Conservation (phyloP, 176 grass and related monocot species). For the Dendrocalamus sinicus region DNA sequence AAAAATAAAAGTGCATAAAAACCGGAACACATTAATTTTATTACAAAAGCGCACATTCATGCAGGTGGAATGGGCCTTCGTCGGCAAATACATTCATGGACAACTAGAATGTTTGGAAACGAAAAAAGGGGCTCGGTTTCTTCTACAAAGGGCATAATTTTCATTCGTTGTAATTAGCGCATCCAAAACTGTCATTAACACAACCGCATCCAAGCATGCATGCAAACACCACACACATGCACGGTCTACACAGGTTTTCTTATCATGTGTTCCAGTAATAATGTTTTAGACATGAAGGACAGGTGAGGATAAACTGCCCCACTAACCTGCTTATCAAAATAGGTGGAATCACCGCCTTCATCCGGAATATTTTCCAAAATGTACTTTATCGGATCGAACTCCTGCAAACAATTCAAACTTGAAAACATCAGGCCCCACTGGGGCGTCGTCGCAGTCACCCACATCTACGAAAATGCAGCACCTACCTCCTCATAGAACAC, state of each 20-base stretch:
- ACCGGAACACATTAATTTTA: not conserved
- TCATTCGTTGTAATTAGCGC: not conserved
- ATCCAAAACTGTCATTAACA: constrained; percentile 33
- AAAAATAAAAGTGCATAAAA: constrained; percentile 39
- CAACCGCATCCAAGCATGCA: not conserved
- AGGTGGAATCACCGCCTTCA: constrained; percentile 67
- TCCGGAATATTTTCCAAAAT: constrained; percentile 76
- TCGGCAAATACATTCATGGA: constrained; percentile 12
- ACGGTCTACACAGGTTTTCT: not conserved
- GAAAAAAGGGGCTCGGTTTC: not conserved
- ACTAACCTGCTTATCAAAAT: constrained; percentile 96
- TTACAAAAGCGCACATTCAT: constrained; percentile 25
- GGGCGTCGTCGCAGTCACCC: not conserved
- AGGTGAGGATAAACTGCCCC: not conserved
- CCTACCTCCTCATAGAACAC: constrained; percentile 89
- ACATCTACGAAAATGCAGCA: constrained; percentile 27
- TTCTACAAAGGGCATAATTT: not conserved
- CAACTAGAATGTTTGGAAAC: constrained; percentile 38
- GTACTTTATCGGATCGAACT: constrained; percentile 92
- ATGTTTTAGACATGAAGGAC: not conserved
- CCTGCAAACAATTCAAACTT: constrained; percentile 53
- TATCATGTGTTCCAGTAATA: not conserved
- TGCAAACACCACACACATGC: not conserved
- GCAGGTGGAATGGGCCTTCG: not conserved
- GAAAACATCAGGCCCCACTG: not conserved